A percentile compares a stretch with the other conserved stretches of the same genome.
These are phyloP conservation scores for Closterium sp. DNA, from an alignment of 139 green algal species.

Conservation along the genomic window DNA sequence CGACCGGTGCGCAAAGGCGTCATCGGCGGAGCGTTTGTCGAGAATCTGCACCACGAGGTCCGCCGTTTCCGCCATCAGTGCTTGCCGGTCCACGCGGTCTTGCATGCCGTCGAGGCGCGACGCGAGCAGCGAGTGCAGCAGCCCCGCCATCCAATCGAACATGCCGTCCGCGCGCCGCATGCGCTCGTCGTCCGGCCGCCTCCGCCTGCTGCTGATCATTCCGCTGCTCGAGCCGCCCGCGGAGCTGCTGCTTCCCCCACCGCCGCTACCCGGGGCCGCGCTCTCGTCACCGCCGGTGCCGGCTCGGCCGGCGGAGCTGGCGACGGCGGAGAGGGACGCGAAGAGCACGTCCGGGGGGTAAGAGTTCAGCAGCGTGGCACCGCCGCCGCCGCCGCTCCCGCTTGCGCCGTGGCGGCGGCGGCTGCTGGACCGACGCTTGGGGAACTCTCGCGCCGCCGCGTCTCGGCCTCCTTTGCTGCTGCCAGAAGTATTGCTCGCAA, in stretches of 20 bases:
- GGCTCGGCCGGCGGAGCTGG: neutral
- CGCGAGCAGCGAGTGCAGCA: conserved; percentile 10
- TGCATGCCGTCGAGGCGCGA: conserved; percentile 14
- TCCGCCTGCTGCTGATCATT: neutral
- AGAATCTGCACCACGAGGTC: conserved; percentile 31
- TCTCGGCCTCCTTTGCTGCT: neutral
- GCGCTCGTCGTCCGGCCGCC: neutral
- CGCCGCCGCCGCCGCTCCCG: neutral
- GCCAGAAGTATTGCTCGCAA: neutral
- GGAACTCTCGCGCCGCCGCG: neutral
- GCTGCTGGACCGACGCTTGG: neutral
- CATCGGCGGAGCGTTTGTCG: conserved; percentile 4
- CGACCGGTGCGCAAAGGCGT: conserved; percentile 31
- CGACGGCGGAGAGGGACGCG: neutral
- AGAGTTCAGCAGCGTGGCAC: neutral
- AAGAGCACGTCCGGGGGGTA: neutral
- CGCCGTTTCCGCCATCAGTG: conserved; percentile 14
- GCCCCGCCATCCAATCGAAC: conserved; percentile 15
- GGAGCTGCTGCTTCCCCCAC: neutral
- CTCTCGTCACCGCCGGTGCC: neutral
- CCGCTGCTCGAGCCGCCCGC: neutral
- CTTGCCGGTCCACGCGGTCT: conserved; percentile 12
- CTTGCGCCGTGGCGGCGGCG: neutral
- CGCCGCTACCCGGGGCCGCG: neutral
- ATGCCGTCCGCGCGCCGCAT: conserved; percentile 2